Conservation (phyloP, 108 stramenopile species). For the Skeletonema grethae region DNA sequence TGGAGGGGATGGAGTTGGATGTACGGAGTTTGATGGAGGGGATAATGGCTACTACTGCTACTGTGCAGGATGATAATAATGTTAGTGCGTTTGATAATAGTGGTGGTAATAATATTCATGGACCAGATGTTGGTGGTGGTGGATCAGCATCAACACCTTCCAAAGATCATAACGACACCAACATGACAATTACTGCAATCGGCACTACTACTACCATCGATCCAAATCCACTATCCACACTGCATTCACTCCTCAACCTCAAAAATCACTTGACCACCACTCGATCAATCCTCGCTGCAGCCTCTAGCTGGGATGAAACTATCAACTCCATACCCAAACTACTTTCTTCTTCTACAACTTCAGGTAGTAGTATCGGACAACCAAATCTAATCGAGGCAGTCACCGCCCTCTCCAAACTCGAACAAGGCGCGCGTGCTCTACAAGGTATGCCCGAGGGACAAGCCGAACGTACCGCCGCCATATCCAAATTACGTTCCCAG, state of each 20-base stretch:
- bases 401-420: constrained; percentile 59
- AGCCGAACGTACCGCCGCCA: constrained; percentile 57
- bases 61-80: no score
- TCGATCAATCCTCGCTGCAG: constrained; percentile 72
- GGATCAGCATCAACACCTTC: not conserved
- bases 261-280: constrained; percentile 63
- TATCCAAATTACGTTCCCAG: constrained; percentile 61
- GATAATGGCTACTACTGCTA: not conserved
- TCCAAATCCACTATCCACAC: constrained; percentile 46
- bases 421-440: constrained; percentile 68
- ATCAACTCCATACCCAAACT: constrained; percentile 61
- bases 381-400: constrained; percentile 66
- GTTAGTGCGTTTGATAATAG: not conserved
- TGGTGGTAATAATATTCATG: constrained; percentile 1
- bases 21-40: constrained; percentile 58
- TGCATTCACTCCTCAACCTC: constrained; percentile 75
- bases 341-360: constrained; percentile 18
- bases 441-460: constrained; percentile 69
- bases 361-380: constrained; percentile 9
- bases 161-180: not conserved
- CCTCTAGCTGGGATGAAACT: constrained; percentile 80
- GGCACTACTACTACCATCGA: not conserved
- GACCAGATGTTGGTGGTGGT: not conserved
- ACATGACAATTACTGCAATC: not conserved
- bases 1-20: constrained; percentile 72